These are phyloP conservation scores for Schizophyllum amplum DNA, from an alignment of 1,284 basidiomycete species.

Conservation along the genomic window DNA sequence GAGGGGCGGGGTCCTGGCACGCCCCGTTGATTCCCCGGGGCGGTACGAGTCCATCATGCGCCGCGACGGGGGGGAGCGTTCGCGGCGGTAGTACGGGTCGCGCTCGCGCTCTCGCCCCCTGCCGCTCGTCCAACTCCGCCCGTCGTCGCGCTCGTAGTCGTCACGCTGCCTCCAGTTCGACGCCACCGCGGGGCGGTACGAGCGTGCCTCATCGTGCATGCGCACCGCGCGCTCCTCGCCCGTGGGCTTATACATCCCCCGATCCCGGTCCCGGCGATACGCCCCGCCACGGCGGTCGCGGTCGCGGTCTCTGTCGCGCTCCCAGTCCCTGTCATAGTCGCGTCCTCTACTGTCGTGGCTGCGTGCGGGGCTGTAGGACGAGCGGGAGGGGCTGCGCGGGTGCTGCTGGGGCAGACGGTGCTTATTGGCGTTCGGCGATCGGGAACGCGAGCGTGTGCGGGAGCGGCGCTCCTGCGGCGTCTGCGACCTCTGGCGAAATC, in stretches of 20 bases:
- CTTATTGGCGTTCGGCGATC: too few species aligned
- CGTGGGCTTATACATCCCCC: conserved; percentile 17
- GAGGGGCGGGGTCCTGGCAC: conserved; percentile 7
- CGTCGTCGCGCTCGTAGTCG: neutral
- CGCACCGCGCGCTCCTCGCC: conserved; percentile 12
- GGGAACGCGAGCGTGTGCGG: too few species aligned
- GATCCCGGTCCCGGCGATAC: conserved; percentile 10
- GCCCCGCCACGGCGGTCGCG: conserved; percentile 13
- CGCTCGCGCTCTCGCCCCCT: neutral
- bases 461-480: too few species aligned
- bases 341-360: conserved; percentile 11
- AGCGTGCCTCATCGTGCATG: conserved; percentile 6
- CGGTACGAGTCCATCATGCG: conserved; percentile 5
- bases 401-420: conserved; percentile 4
- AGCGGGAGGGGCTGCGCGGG: conserved; percentile 15
- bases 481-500: too few species aligned
- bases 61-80: neutral
- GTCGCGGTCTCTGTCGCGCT: conserved; percentile 8
- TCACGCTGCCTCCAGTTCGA: neutral
- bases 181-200: neutral
- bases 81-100: neutral
- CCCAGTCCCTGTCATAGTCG: conserved; percentile 12
- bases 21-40: conserved; percentile 2
- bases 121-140: too few species aligned
- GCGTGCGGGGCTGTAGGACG: conserved; percentile 9